Evolutionary conservation across 192 early-diverging fungal genomes (phyloP), one percentile per base, ranked within the genome.

Genomic region (Pilobolus umbonatus): DNA sequence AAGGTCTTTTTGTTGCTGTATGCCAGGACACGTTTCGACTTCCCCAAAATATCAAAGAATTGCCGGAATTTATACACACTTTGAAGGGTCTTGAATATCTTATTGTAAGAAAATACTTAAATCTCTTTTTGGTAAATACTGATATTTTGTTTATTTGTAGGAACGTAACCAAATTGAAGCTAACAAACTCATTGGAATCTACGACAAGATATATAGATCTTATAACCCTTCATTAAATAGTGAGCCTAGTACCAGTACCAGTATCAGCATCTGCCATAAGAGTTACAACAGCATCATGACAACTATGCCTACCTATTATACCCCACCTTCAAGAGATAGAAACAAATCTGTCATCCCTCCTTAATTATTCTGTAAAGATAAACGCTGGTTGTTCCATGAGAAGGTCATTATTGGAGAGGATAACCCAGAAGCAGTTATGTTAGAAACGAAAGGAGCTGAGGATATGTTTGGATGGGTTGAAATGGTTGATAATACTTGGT

Each of bases 391-490:
- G 30, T 51, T 51, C 29, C 49, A 34, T 0, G 31, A 51, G 31
- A 24, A 17, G 4, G 14, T 10, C 14, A 28, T 51, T 9, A 51
- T 51, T 22, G 32, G 17, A 2, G 30, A 9, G 22, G n/a, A 34
- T 51, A 30, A 8, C 0, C 6, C 49, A 51, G 17, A 51, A 51
- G 17, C 17, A 31, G 30, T 9, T 21, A 21, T 21, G 17, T 51
- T 31, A 21, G 49, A 51, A 32, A 34, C 21, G 29, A 31, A 34
- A 51, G 17, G 29, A 34, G 31, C n/a, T 32, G n/a, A 17, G 14
- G 30, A 12, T 32, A 34, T 51, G 29, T 51, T 51, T 51, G 30
- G 29, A 19, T 51, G 49, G 49, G n/a, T 51, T 51, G 5, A 51
- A 51, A 21, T 8, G 17, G 17, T 10, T 31, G n/a, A 32, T 51